Base-by-base conservation (phyloP, 2,329 filamentous ascomycete species). In the Alternaria sp. region DNA sequence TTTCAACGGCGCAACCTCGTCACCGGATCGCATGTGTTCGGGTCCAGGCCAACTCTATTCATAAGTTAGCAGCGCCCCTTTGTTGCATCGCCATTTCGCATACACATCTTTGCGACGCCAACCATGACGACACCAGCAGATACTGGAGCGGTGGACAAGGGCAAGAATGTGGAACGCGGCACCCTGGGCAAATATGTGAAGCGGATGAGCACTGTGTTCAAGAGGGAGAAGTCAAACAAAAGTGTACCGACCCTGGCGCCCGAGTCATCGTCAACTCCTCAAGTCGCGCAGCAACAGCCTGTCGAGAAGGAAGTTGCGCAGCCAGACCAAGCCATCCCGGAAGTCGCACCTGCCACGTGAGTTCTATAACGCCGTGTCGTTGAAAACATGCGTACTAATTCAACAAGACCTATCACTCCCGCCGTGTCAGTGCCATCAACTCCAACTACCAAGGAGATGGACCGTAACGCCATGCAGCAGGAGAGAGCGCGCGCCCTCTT, bases 401-500 rank as follows among this genome's bases (percentile, higher is more conserved):
- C 8, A 19, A 57, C 45, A 23, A 65, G 61, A 28, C 54, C 55
- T 30, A 51, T 61, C 30, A 19, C 26, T 25, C 50, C 62, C 13
- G 23, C 45, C 17, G 43, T 53, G 17, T 56, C 63, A 25, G 57
- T 61, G 23, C 43, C 72, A 17, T 45, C 67, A 19, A 49, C 64
- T 21, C 52, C 68, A n/a, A 51, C 49, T 45, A 62, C 67, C 21
- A 69, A 63, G 47, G 52, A 68, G 44, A 46, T 76, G 57, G 73
- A 78, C 58, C 77, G 76, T 68, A 75, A 70, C 56, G 74, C 75
- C 21, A 71, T 78, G 63, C 79, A 81, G 66, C 77, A 80, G 57
- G 78, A 81, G 60, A 74, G 79, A 47, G 79, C 80, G 36, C 78
- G 76, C 47, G 73, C 74, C 4, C 75, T 83, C 6, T 83, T 83